Evolutionary conservation across 1,284 basidiomycete genomes (phyloP), one percentile per base, ranked within the genome.

Genomic region (Pascua guehoae): DNA sequence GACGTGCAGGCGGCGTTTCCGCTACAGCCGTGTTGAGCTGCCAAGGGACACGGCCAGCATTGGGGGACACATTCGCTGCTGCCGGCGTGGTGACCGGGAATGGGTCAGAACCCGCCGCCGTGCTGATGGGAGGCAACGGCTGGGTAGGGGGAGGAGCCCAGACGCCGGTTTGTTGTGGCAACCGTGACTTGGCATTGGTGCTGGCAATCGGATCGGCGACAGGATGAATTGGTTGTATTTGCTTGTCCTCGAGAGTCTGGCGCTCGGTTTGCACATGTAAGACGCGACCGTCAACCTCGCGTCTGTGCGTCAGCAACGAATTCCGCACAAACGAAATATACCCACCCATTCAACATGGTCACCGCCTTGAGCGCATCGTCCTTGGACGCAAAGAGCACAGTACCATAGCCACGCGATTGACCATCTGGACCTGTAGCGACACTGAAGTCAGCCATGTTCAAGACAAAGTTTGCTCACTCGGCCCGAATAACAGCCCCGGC

Each of bases 351-450:
- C 72, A 92, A 91, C 82, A 89, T 86, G 54, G 82, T 80, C 24
- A 95, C 86, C 1, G 92, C 95, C 24, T 87, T 81, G 58, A 89
- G 86, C 0, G 95, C 92, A 68, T 98, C 94, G 39, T 83, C 80
- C 62, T 93, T 88, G 12, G 83, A 87, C 0, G 88, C 86, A 70
- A 91, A 93, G 8, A 88, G 81, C 2, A 95, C 91, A 0, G 88
- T 92, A 1, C 91, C 92, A 67, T 91, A 93, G 0, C 92, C 92
- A 51, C 89, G 81, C 38, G 88, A 90, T 42, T 90, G 83, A 4
- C 90, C 89, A 61, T 94, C 90, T 0, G 84, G 84, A n/a, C 87
- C 88, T 8, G 91, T 81, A 1, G 89, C 89, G 2, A 96, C 90
- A 68, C 70, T 74, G 42, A 3, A 2, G 40, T 65, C 18, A 66